phyloP scores from a whole-genome alignment of 495 filamentous ascomycete genomes.

The Xylaria cubensis region DNA sequence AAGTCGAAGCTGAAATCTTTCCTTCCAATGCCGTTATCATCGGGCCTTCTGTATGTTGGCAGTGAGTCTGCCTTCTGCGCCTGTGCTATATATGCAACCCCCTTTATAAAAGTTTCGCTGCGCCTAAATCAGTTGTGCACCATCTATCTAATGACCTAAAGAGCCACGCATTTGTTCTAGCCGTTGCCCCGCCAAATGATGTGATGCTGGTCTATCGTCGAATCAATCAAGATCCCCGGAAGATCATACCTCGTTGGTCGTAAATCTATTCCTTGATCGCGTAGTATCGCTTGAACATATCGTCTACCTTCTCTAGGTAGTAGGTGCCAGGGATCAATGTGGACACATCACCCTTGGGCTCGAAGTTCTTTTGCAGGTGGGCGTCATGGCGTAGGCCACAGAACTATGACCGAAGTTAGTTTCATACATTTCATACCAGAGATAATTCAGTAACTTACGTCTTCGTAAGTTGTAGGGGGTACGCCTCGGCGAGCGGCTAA shows the following conservation, averaged over 20 bases:
- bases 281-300: constrained; percentile 94
- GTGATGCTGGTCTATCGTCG: constrained; percentile 26
- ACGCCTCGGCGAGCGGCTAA: constrained; percentile 75
- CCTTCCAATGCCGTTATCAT: constrained; percentile 33
- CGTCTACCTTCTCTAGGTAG: constrained; percentile 88
- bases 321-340: constrained; percentile 82
- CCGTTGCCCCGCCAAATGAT: constrained; percentile 17
- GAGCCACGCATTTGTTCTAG: constrained; percentile 25
- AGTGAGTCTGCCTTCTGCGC: constrained; percentile 11
- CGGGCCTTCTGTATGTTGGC: constrained; percentile 31
- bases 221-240: constrained; percentile 36
- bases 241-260: constrained; percentile 30
- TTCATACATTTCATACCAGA: constrained; percentile 21
- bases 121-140: constrained; percentile 24
- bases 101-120: constrained; percentile 25
- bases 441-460: constrained; percentile 59
- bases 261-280: constrained; percentile 76
- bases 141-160: constrained; percentile 28
- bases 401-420: constrained; percentile 62
- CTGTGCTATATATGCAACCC: constrained; percentile 35
- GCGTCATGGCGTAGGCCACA: constrained; percentile 93
- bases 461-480: constrained; percentile 84
- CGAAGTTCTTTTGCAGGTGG: constrained; percentile 91
- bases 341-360: constrained; percentile 75
- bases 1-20: constrained; percentile 30